Conservation (phyloP, 805 yeast genomes). For the Saccharomycodes ludwigii region DNA sequence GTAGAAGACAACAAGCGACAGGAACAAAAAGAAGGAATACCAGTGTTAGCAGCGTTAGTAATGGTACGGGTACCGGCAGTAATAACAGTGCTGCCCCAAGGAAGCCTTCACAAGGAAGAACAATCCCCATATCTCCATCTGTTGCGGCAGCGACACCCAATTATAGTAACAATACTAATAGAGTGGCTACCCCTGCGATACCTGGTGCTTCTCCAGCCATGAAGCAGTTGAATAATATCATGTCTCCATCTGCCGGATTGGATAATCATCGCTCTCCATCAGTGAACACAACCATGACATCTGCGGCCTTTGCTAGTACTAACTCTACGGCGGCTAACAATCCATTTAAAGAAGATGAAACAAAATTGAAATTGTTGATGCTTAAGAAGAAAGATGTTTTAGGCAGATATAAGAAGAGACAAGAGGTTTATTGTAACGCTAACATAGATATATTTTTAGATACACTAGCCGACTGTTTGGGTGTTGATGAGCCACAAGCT, state of each 20-base stretch:
- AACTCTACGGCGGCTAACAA: constrained; percentile 7
- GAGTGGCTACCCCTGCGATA: constrained; percentile 14
- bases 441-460: constrained; percentile 21
- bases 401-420: constrained; percentile 23
- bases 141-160: constrained; percentile 6
- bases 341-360: constrained; percentile 22
- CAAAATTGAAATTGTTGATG: constrained; percentile 16
- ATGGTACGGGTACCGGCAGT: constrained; percentile 4
- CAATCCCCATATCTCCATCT: too few relatives aligned
- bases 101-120: constrained; percentile 6
- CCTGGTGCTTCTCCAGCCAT: constrained; percentile 7
- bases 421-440: constrained; percentile 19
- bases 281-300: constrained; percentile 4
- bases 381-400: constrained; percentile 21
- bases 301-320: neutral
- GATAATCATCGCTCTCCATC: constrained; percentile 15
- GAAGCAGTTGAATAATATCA: constrained; percentile 8
- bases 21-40: constrained; percentile 2
- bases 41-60: neutral
- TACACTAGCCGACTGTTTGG: constrained; percentile 23
- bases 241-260: constrained; percentile 1
- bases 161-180: constrained; percentile 7
- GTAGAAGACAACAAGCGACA: constrained; percentile 8
- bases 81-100: constrained; percentile 3
- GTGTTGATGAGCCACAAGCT: constrained; percentile 18